These are phyloP conservation scores for Aspergillus carlsbadensis DNA, from an alignment of 495 filamentous ascomycete species.

Conservation along the genomic window DNA sequence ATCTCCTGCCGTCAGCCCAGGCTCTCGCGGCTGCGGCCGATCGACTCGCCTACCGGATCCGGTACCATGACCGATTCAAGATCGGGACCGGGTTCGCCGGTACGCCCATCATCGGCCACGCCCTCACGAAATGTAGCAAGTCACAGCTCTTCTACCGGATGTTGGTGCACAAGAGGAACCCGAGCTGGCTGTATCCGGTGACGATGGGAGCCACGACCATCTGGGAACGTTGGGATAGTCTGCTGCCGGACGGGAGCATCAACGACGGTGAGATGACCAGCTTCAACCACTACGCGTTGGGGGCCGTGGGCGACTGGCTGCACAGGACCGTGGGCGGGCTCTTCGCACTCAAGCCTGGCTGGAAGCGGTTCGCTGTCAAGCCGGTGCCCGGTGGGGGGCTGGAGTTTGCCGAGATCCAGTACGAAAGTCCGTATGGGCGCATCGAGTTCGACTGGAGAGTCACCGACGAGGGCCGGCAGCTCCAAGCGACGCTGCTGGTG, in stretches of 20 bases:
- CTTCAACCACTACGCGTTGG: slow-evolving; percentile 56
- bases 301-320: slow-evolving; percentile 37
- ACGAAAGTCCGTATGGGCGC: slow-evolving; percentile 29
- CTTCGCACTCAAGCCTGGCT: slow-evolving; percentile 22
- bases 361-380: slow-evolving; percentile 24
- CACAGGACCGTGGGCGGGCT: slow-evolving; percentile 29
- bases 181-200: slow-evolving; percentile 54
- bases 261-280: slow-evolving; percentile 56
- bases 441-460: slow-evolving; percentile 25
- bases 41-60: slow-evolving; percentile 38
- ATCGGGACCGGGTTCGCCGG: slow-evolving; percentile 57
- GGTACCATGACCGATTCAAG: slow-evolving; percentile 35
- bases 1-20: slow-evolving; percentile 34
- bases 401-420: slow-evolving; percentile 17
- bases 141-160: slow-evolving; percentile 36
- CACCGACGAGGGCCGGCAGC: neutral
- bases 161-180: slow-evolving; percentile 40
- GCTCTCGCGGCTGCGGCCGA: slow-evolving; percentile 31
- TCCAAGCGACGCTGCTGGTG: slow-evolving; percentile 21
- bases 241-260: slow-evolving; percentile 50
- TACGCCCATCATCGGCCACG: slow-evolving; percentile 48
- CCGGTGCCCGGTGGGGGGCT: slow-evolving; percentile 28
- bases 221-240: slow-evolving; percentile 59
- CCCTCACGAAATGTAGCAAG: slow-evolving; percentile 38
- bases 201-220: slow-evolving; percentile 52